Percentiles rank a stretch among this genome's conserved stretches.
phyloP scores from a whole-genome alignment of 176 grass and related monocot species.

The Pontederia paniculata region DNA sequence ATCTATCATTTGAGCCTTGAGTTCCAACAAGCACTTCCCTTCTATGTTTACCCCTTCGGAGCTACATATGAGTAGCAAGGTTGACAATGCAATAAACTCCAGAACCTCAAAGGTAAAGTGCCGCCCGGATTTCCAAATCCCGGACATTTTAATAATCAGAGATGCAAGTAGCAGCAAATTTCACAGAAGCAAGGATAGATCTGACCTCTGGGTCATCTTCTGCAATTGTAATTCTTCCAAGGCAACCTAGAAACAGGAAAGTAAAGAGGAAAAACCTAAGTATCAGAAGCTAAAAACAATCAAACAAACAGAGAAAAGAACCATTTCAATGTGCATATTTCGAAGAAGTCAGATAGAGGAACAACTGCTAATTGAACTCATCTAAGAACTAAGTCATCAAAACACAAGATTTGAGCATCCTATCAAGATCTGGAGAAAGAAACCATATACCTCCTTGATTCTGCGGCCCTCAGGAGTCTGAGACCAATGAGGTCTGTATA shows the following conservation, averaged over 20 bases:
- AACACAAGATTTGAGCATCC: too few species aligned
- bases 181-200: slow-evolving; percentile 1
- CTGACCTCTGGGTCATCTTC: neutral
- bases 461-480: too few species aligned
- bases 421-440: too few species aligned
- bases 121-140: neutral
- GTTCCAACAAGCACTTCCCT: slow-evolving; percentile 49
- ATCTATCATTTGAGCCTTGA: slow-evolving; percentile 62
- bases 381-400: too few species aligned
- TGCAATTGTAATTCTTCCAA: too few species aligned
- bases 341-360: too few species aligned
- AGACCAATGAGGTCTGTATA: too few species aligned
- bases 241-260: neutral
- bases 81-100: slow-evolving; percentile 29
- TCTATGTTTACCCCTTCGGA: slow-evolving; percentile 49
- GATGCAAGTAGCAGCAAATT: neutral
- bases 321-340: too few species aligned
- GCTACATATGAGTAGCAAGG: slow-evolving; percentile 37
- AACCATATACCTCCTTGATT: too few species aligned
- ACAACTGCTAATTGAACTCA: too few species aligned
- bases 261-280: neutral
- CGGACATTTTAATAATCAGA: neutral
- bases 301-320: too few species aligned
- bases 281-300: neutral
- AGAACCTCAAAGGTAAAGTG: slow-evolving; percentile 10